A percentile compares a stretch with the other conserved stretches of the same genome.
Evolutionary conservation across 352 stramenopile genomes (phyloP).

Genomic region (Pythium dissimile): DNA sequence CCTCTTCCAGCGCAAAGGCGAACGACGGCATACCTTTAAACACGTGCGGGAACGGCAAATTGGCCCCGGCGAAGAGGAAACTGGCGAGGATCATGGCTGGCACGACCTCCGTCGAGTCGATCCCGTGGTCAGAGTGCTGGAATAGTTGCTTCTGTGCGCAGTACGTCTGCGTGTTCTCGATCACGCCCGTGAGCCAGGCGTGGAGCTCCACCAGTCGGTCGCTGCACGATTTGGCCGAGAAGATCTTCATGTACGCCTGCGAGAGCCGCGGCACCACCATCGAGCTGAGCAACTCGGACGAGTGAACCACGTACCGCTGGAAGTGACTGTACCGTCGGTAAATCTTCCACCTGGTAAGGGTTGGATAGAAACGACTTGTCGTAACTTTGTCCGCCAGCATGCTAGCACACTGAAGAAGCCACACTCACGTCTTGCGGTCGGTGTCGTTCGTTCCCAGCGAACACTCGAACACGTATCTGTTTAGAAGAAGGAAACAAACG

Average conservation of each 20-base stretch:
- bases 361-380: neutral
- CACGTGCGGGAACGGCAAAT: constrained; percentile 64
- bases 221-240: constrained; percentile 73
- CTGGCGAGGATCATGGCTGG: constrained; percentile 56
- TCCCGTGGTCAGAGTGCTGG: constrained; percentile 7
- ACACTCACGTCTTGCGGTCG: constrained; percentile 39
- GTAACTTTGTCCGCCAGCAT: too few relatives aligned
- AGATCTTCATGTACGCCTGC: constrained; percentile 79
- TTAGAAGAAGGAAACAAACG: too few relatives aligned
- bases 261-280: constrained; percentile 63
- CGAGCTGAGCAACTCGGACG: constrained; percentile 46
- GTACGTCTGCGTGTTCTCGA: constrained; percentile 69
- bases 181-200: constrained; percentile 56
- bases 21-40: constrained; percentile 70
- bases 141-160: constrained; percentile 38
- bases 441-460: constrained; percentile 30
- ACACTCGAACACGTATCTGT: constrained; percentile 81
- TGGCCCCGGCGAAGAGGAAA: constrained; percentile 73
- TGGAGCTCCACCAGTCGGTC: constrained; percentile 75
- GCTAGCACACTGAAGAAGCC: too few relatives aligned
- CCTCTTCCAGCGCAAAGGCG: constrained; percentile 64
- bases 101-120: constrained; percentile 35
- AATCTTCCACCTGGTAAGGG: constrained; percentile 82
- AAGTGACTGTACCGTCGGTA: constrained; percentile 85
- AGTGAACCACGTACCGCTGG: constrained; percentile 67